Conservation (phyloP, 345 rosid species). For the Acer negundo region DNA sequence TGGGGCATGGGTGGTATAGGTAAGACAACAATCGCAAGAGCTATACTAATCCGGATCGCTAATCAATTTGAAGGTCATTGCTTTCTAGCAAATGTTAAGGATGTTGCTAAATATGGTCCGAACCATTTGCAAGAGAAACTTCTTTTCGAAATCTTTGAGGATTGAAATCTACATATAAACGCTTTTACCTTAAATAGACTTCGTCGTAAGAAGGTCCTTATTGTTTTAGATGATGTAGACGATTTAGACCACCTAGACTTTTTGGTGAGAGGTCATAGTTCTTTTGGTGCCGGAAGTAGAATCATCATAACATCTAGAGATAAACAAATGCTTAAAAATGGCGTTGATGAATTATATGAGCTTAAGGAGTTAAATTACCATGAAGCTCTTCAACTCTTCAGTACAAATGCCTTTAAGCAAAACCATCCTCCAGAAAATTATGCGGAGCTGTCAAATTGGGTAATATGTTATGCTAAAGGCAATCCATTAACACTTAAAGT, state of each 20-base stretch:
- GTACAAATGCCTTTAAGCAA: neutral
- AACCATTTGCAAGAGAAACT: slow-evolving; percentile 8
- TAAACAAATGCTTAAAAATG: neutral
- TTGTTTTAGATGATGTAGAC: slow-evolving; percentile 25
- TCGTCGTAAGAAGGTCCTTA: neutral
- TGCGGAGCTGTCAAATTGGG: neutral
- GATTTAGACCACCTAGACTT: neutral
- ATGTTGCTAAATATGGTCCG: neutral
- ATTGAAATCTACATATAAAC: neutral
- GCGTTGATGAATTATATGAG: neutral
- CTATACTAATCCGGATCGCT: slow-evolving; percentile 18
- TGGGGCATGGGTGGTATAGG: slow-evolving; percentile 37
- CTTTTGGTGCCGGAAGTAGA: slow-evolving; percentile 18
- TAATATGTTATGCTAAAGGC: neutral
- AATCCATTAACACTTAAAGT: neutral
- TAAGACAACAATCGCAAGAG: slow-evolving; percentile 40
- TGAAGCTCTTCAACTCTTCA: slow-evolving; percentile 7
- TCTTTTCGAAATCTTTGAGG: neutral
- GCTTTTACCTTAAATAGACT: neutral
- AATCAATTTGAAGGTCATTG: slow-evolving; percentile 25
- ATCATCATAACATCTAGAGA: slow-evolving; percentile 20
- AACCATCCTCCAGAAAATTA: slow-evolving; percentile 1
- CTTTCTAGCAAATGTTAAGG: slow-evolving; percentile 41
- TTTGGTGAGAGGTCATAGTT: neutral
- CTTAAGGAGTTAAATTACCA: neutral